Percentiles rank a stretch among this genome's conserved stretches.
These are phyloP conservation scores for Penicillium odoratum DNA, from an alignment of 495 filamentous ascomycete genomes.

Conservation along the genomic window DNA sequence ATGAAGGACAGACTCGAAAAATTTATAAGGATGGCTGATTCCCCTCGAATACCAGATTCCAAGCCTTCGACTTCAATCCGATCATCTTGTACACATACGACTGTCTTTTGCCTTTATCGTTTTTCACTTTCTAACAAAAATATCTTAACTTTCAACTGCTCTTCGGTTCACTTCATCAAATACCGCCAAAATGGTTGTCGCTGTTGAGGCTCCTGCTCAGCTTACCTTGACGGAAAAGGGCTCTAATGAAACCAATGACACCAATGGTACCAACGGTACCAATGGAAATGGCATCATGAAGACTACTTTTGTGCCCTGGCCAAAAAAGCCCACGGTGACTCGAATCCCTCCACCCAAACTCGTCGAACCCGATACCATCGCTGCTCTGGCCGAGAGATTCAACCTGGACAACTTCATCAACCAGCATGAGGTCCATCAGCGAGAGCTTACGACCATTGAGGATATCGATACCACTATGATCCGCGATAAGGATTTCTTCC, in stretches of 20 bases:
- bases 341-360: neutral
- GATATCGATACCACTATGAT: neutral
- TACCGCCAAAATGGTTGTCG: neutral
- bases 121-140: too few species aligned
- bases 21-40: too few species aligned
- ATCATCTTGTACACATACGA: too few species aligned
- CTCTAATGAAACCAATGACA: neutral
- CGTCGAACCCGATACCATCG: neutral
- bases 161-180: neutral
- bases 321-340: neutral
- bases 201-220: neutral
- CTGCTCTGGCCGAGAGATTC: neutral
- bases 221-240: neutral
- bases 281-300: neutral
- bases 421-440: neutral
- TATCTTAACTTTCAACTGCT: neutral
- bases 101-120: too few species aligned
- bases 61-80: too few species aligned
- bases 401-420: slow-evolving; percentile 1
- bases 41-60: too few species aligned
- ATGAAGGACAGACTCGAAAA: too few species aligned
- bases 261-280: neutral
- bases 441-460: neutral
- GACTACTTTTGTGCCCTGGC: too few species aligned
- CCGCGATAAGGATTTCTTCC: neutral